These are phyloP conservation scores for Colletotrichum neosansevieriae DNA, from an alignment of 2,329 filamentous ascomycete genomes.

Conservation along the genomic window DNA sequence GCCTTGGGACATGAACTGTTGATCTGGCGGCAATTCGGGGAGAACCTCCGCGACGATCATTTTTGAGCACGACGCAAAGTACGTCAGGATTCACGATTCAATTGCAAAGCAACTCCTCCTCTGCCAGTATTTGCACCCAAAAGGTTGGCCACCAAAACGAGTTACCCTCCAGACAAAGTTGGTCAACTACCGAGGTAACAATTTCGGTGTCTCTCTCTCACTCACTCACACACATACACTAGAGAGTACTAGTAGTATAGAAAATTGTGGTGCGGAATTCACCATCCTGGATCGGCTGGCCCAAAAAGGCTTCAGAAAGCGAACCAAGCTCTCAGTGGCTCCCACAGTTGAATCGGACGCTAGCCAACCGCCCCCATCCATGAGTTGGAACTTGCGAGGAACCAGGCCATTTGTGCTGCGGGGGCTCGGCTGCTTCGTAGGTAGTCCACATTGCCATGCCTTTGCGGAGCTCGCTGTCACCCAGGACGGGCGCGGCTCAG, in stretches of 20 bases:
- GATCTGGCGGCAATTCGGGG: no score
- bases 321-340: constrained; percentile 40
- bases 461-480: constrained; percentile 37
- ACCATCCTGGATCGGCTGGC: constrained; percentile 13
- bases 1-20: no score
- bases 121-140: no score
- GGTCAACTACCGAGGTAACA: constrained; percentile 13
- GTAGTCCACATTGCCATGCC: constrained; percentile 34
- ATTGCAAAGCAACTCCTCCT: no score
- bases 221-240: no score
- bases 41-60: no score
- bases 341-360: constrained; percentile 33
- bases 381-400: constrained; percentile 25
- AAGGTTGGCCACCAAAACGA: no score
- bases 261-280: no score
- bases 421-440: constrained; percentile 17
- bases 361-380: constrained; percentile 31
- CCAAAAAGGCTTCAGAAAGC: constrained; percentile 41
- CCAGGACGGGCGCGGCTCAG: constrained; percentile 34
- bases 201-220: not conserved
- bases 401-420: constrained; percentile 10
- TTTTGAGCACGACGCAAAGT: no score
- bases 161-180: not conserved
- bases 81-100: no score
- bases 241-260: no score